A percentile compares a stretch with the other conserved stretches of the same genome.
Evolutionary conservation across 1,284 basidiomycete genomes (phyloP).

Genomic region (Porogramme epimiltina): DNA sequence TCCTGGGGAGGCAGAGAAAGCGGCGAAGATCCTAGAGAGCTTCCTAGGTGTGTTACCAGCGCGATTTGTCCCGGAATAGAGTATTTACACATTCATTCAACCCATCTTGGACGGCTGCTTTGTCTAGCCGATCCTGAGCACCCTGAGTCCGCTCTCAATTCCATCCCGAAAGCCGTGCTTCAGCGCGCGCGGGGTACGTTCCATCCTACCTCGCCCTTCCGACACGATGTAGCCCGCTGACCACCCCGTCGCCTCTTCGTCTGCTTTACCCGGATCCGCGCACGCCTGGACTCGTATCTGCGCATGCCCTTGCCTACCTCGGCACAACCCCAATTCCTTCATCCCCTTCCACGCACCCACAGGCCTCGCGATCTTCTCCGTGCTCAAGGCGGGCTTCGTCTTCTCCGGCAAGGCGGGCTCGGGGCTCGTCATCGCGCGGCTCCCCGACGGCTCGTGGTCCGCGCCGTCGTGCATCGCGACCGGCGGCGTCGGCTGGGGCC

Average conservation of each 20-base stretch:
- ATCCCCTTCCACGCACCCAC: conserved; percentile 2
- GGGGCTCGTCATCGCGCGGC: conserved; percentile 91
- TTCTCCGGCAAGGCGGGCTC: conserved; percentile 97
- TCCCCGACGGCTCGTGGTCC: conserved; percentile 96
- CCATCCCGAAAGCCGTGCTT: conserved; percentile 94
- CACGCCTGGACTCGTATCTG: no score
- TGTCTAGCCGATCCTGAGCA: conserved; percentile 81
- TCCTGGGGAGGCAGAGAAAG: conserved; percentile 88
- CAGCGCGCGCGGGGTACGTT: conserved; percentile 81
- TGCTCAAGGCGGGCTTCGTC: conserved; percentile 92
- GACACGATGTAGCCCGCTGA: not conserved
- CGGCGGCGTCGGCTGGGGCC: conserved; percentile 92
- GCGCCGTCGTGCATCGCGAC: conserved; percentile 98
- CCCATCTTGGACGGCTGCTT: not conserved
- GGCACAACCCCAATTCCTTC: not conserved
- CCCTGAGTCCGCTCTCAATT: conserved; percentile 90
- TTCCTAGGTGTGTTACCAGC: conserved; percentile 73
- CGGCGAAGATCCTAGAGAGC: conserved; percentile 86
- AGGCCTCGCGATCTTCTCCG: conserved; percentile 96
- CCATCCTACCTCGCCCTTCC: conserved; percentile 6
- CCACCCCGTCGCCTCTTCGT: not conserved
- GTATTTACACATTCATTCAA: not conserved
- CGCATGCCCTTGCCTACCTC: no score
- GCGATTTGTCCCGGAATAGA: not conserved
- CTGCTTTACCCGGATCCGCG: conserved; percentile 4